Evolutionary conservation across 148 eudicot species (phyloP), one percentile per base, ranked within the genome.

Genomic region (Oxyria digyna): DNA sequence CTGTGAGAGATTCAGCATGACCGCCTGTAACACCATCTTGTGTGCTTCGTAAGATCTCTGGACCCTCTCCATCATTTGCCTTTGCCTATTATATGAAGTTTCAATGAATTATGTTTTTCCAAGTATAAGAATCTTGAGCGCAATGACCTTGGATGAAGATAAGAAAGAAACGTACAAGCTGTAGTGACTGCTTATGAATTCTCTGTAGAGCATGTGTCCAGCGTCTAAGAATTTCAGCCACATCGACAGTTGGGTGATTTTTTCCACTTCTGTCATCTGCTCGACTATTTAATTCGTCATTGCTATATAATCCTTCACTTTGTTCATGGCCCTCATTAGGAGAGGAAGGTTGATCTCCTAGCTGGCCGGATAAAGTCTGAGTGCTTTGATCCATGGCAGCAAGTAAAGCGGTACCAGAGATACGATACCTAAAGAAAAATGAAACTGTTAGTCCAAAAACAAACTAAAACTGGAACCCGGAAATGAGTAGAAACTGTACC

Each of bases 141-240:
- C 6, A 65, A 65, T 35, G 68, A 37, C 45, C 42, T 65, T 35
- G 5, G 42, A 65, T 65, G 37, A 13, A 35, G 18, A 40, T 65
- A 65, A 33, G 27, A 40, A 70, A 42, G 12, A 75, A n/a, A 41
- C 71, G 43, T 86, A 94, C 98, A 89, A 94, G 74, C 68, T 86
- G 96, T 69, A 94, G 83, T n/a, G 98, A 91, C 75, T 94, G 97
- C 69, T 90, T 94, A 80, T 94, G 97, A 72, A 94, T 90, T 71
- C 98, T 82, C 69, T 94, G 98, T 50, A 94, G 78, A 55, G 96
- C 96, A 90, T 94, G 98, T 2, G 98, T 94, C 98, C 98, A 94
- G 54, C 98, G 92, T 74, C 98, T 78, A 73, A 94, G 85, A 45
- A 90, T 83, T 78, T 94, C 98, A 27, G 98, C 98, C 69, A 94